Conservation (phyloP, 345 rosid genomes). For the Streptanthus diversifolius region DNA sequence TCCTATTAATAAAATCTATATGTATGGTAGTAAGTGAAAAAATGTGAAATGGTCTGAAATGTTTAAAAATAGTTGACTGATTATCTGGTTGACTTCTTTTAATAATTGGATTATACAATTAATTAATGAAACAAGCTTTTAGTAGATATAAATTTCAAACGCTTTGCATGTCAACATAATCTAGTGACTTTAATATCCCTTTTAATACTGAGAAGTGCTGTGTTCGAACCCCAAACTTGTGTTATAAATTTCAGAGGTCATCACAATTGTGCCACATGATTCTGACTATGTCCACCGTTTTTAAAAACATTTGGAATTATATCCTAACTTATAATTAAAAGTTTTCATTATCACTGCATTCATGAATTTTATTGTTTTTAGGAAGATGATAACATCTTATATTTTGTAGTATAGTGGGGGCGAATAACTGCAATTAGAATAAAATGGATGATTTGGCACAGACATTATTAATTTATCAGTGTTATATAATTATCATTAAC, state of each 20-base stretch:
- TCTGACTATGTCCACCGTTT: background rate
- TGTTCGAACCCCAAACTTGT: too few species aligned
- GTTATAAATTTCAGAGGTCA: too few species aligned
- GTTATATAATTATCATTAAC: background rate
- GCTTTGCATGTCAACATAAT: too few species aligned
- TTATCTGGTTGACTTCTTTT: background rate
- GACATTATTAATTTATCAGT: background rate
- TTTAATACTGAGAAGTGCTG: too few species aligned
- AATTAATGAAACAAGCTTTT: background rate
- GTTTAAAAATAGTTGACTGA: background rate
- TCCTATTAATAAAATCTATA: background rate
- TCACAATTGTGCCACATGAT: too few species aligned
- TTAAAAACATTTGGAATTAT: background rate
- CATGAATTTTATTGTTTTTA: background rate
- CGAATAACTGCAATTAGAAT: background rate
- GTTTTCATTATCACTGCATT: background rate
- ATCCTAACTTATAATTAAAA: background rate
- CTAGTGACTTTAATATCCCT: too few species aligned
- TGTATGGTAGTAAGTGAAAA: background rate
- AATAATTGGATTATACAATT: background rate
- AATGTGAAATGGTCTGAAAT: background rate
- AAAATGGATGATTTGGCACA: background rate
- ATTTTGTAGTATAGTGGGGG: background rate
- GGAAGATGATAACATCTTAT: constrained; percentile 4
- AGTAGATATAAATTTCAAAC: background rate